Base-by-base conservation (phyloP, 1,284 basidiomycete species). In the Trichosporon inkin region DNA sequence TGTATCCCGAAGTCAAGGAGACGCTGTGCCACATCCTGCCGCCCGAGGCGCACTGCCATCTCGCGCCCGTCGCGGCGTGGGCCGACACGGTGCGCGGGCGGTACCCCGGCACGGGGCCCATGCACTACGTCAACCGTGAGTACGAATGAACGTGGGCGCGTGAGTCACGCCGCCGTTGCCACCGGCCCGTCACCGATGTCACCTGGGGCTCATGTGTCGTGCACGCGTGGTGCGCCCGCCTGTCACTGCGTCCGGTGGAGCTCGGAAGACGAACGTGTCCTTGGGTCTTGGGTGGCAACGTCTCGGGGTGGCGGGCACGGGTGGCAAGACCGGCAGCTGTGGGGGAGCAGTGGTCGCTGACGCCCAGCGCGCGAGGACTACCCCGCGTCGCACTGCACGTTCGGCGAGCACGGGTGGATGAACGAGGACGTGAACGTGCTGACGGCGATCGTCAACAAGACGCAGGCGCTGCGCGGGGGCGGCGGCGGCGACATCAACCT, bases 61-160 rank as follows among this genome's bases (percentile, higher is more conserved):
- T 94, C 20, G 86, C 90, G 0, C 82, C 88, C 8, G 82, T 94
- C 34, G 88, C 93, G 0, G 80, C 89, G 0, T 97, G 93, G 93
- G 92, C 93, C 1, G 91, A 94, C 78, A 80, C 80, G 44, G 78
- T 86, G 41, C 84, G 86, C 44, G 68, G 73, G n/a, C 61, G 70
- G 52, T 76, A 76, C 55, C 70, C 71, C 24, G 74, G 70, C 19
- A 78, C 65, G 80, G 80, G 74, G 64, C 67, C 65, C 60, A 80
- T 73, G 84, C 80, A 75, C 85, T 77, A 77, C 67, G 62, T 77
- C 28, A 79, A 79, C 62, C 74, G 77, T 77, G 61, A 67, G 73
- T 78, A 47, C 4, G n/a, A n/a, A n/a, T 34, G 40, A 20, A 22
- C 4, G 17, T 37, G 41, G 24, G n/a, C 32, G 28, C 24, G 24